Conservation (phyloP, 2,329 filamentous ascomycete species). For the Aspergillus latus region DNA sequence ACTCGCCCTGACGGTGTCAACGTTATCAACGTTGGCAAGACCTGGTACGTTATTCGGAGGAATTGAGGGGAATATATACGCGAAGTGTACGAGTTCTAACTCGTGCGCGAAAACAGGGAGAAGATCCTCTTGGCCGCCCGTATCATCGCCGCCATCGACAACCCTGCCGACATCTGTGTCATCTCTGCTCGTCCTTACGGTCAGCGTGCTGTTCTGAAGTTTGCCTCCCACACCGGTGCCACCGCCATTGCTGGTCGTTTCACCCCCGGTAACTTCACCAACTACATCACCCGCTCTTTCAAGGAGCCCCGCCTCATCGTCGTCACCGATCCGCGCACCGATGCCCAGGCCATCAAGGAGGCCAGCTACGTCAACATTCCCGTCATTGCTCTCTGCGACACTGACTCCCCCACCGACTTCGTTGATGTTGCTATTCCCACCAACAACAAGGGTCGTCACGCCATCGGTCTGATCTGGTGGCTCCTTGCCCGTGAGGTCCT, state of each 20-base stretch:
- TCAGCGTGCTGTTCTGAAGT: slow-evolving; percentile 99
- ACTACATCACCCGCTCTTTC: slow-evolving; percentile 99
- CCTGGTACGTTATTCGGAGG: slow-evolving; percentile 67
- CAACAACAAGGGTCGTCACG: slow-evolving; percentile 99
- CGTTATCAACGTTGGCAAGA: slow-evolving; percentile 99
- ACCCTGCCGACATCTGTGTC: slow-evolving; percentile 98
- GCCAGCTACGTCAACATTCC: slow-evolving; percentile 99
- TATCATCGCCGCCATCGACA: slow-evolving; percentile 98
- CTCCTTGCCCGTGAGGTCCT: slow-evolving; percentile 99
- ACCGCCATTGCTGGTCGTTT: slow-evolving; percentile 98
- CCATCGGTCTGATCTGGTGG: slow-evolving; percentile 99
- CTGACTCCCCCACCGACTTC: slow-evolving; percentile 98
- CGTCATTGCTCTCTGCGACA: slow-evolving; percentile 98
- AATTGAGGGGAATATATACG: not conserved
- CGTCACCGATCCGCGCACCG: slow-evolving; percentile 98
- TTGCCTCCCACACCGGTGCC: slow-evolving; percentile 96
- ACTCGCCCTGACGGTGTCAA: slow-evolving; percentile 98
- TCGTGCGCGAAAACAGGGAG: slow-evolving; percentile 64
- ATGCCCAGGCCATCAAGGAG: slow-evolving; percentile 99
- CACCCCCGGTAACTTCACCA: slow-evolving; percentile 99
- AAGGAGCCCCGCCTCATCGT: slow-evolving; percentile 99
- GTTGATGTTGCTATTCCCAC: slow-evolving; percentile 99
- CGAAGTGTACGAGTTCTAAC: slow-evolving; percentile 21
- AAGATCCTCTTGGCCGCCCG: slow-evolving; percentile 99
- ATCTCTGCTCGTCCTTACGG: slow-evolving; percentile 99